A percentile compares a stretch with the other conserved stretches of the same genome.
Evolutionary conservation across 441 rosid genomes (phyloP).

Genomic region (Rhodomyrtus psidioides): DNA sequence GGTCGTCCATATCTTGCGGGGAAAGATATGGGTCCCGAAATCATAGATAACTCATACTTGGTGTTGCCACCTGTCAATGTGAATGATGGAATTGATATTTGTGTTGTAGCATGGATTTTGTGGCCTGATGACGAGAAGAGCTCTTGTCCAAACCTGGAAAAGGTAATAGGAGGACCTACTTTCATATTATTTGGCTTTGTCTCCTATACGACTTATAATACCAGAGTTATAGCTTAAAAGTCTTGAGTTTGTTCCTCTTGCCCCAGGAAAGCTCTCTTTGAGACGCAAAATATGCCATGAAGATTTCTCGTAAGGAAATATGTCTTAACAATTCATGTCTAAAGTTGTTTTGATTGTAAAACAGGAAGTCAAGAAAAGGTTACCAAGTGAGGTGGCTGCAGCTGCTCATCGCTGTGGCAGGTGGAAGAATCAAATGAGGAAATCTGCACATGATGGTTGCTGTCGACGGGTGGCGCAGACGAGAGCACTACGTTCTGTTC

Average conservation of each 20-base stretch:
- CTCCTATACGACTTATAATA: not conserved
- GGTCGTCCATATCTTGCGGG: constrained; percentile 31
- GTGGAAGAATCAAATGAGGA: constrained; percentile 96
- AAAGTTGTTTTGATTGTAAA: constrained; percentile 20
- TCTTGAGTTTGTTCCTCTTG: not conserved
- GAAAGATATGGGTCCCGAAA: constrained; percentile 37
- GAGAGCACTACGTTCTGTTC: constrained; percentile 64
- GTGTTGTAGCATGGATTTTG: constrained; percentile 85
- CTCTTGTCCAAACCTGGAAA: constrained; percentile 80
- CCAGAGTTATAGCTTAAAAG: not conserved
- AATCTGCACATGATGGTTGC: constrained; percentile 95
- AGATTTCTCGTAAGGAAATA: not conserved
- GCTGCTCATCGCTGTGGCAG: constrained; percentile 87
- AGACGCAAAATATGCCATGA: not conserved
- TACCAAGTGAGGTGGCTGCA: constrained; percentile 78
- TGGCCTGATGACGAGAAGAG: constrained; percentile 99
- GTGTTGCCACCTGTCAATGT: constrained; percentile 42
- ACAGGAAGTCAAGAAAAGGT: constrained; percentile 89
- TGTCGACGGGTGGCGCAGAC: constrained; percentile 90
- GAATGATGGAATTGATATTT: constrained; percentile 63
- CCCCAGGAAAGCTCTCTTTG: not conserved
- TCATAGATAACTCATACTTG: constrained; percentile 46
- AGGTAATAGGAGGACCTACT: constrained; percentile 35
- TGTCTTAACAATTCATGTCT: not conserved
- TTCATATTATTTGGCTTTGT: not conserved